phyloP scores from a whole-genome alignment of 345 rosid genomes.

The Populus deltoides region DNA sequence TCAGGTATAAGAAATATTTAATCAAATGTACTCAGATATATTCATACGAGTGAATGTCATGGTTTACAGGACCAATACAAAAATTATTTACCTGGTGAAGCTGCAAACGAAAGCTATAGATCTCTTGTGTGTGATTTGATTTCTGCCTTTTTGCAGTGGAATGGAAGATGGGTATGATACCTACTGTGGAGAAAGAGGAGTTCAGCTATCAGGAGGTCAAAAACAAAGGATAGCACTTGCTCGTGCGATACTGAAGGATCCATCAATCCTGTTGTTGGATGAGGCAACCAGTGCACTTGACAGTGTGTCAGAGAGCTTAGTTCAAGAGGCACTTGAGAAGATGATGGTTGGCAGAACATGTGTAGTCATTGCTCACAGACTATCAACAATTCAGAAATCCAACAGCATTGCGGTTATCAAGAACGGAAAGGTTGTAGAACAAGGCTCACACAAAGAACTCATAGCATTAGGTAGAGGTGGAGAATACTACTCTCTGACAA shows the following conservation, averaged over 20 bases:
- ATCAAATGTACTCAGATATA: no score
- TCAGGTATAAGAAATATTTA: not conserved
- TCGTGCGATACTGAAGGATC: conserved; percentile 64
- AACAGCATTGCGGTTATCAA: conserved; percentile 50
- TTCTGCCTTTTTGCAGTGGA: conserved; percentile 36
- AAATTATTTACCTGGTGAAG: not conserved
- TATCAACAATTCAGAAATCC: conserved; percentile 58
- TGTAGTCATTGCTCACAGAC: conserved; percentile 51
- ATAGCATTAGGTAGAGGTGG: conserved; percentile 39
- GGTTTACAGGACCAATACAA: no score
- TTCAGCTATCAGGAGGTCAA: conserved; percentile 72
- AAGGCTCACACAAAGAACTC: conserved; percentile 54
- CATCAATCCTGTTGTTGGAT: conserved; percentile 58
- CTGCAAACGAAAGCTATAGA: not conserved
- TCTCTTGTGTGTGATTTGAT: not conserved
- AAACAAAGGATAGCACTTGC: conserved; percentile 73
- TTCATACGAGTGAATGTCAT: not conserved
- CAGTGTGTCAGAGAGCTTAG: conserved; percentile 52
- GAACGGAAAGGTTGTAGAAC: conserved; percentile 50
- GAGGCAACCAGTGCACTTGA: conserved; percentile 80
- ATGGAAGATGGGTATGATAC: conserved; percentile 69
- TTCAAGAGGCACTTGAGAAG: conserved; percentile 65
- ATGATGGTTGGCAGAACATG: conserved; percentile 60
- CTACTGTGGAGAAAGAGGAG: conserved; percentile 61
- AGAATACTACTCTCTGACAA: conserved; percentile 41